Evolutionary conservation across 208 protist species (phyloP).

Genomic region (Leishmania tropica): DNA sequence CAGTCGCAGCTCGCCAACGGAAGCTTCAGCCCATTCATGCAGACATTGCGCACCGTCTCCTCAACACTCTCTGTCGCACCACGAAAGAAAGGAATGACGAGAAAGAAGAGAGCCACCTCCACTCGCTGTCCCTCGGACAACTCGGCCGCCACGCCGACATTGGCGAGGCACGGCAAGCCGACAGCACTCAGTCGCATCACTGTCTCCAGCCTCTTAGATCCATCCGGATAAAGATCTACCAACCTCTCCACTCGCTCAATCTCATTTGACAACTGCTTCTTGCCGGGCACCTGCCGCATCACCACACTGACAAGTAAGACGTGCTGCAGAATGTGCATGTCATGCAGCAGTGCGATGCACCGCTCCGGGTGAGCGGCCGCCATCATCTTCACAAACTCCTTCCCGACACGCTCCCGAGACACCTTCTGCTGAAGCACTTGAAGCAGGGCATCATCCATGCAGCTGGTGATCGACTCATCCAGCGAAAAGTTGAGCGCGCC

Average conservation of each 20-base stretch:
- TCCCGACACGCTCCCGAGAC: conserved; percentile 85
- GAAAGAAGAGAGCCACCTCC: conserved; percentile 38
- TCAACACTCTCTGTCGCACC: conserved; percentile 34
- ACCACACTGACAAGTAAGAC: conserved; percentile 71
- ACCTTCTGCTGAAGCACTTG: conserved; percentile 75
- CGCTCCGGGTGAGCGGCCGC: conserved; percentile 45
- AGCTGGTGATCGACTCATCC: conserved; percentile 49
- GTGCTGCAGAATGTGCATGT: conserved; percentile 61
- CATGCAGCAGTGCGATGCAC: conserved; percentile 65
- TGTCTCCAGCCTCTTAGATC: conserved; percentile 14
- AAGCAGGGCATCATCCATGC: conserved; percentile 59
- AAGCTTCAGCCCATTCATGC: conserved; percentile 83
- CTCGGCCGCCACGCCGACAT: conserved; percentile 12
- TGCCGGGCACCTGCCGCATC: conserved; percentile 40
- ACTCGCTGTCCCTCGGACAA: conserved; percentile 27
- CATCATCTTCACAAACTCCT: conserved; percentile 88
- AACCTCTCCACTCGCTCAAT: conserved; percentile 50
- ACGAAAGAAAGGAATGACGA: conserved; percentile 61
- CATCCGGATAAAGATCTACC: conserved; percentile 19
- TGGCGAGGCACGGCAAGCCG: conserved; percentile 39
- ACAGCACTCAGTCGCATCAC: conserved; percentile 38
- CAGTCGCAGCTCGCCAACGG: conserved; percentile 51
- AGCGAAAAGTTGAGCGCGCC: conserved; percentile 85
- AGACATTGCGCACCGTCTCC: conserved; percentile 60
- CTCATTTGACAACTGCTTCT: conserved; percentile 45